Conservation (phyloP, 495 filamentous ascomycete genomes). For the Cercophora sp. region DNA sequence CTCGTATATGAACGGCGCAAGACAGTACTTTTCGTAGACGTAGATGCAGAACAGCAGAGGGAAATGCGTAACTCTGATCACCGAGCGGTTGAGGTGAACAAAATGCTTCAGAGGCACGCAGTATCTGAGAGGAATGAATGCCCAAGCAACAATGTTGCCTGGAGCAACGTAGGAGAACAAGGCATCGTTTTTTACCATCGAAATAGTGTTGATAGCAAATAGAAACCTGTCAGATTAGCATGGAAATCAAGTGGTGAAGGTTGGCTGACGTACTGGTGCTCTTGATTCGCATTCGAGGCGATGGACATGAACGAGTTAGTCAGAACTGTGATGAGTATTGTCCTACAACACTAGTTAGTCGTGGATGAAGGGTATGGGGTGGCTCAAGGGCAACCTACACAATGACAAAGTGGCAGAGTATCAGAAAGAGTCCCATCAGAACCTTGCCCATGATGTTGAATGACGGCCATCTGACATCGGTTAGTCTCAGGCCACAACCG, state of each 20-base stretch:
- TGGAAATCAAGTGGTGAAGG: background rate
- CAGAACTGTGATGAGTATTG: slow-evolving; percentile 86
- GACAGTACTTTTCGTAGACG: slow-evolving; percentile 73
- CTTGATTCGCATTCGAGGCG: slow-evolving; percentile 84
- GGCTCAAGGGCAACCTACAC: slow-evolving; percentile 42
- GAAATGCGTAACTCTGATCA: slow-evolving; percentile 87
- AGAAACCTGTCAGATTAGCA: slow-evolving; percentile 52
- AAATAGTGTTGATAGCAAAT: slow-evolving; percentile 90
- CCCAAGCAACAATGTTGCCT: slow-evolving; percentile 83
- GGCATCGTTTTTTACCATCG: slow-evolving; percentile 92
- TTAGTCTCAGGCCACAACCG: slow-evolving; percentile 10
- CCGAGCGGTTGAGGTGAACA: slow-evolving; percentile 73
- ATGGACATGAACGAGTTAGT: slow-evolving; percentile 94
- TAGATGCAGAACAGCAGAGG: slow-evolving; percentile 82
- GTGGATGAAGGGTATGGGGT: background rate
- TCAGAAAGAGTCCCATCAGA: slow-evolving; percentile 74
- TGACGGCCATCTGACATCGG: slow-evolving; percentile 63
- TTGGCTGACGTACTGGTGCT: slow-evolving; percentile 62
- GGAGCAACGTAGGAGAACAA: slow-evolving; percentile 90
- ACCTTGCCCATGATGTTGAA: slow-evolving; percentile 74
- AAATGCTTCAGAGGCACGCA: slow-evolving; percentile 73
- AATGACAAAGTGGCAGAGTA: slow-evolving; percentile 93
- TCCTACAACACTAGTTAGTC: slow-evolving; percentile 35
- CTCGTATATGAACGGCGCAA: slow-evolving; percentile 67
- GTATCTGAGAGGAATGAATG: slow-evolving; percentile 74